Evolutionary conservation across 306 rosid species (phyloP).

Genomic region (Vigna hirtella): DNA sequence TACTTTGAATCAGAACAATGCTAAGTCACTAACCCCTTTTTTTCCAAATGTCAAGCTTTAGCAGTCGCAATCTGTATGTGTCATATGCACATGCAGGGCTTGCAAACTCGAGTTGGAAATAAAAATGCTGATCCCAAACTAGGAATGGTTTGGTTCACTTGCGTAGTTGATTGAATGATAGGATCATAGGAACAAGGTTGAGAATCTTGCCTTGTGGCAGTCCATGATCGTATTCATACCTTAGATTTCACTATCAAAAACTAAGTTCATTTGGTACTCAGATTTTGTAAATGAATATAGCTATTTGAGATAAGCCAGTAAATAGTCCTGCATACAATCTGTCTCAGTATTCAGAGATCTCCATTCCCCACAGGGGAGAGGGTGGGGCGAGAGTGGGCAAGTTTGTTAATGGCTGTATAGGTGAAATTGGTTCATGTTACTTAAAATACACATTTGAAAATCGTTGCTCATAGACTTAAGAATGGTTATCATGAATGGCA

Average conservation of each 20-base stretch:
- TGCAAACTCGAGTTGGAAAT: constrained; percentile 23
- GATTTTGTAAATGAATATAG: constrained; percentile 5
- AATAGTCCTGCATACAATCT: constrained; percentile 10
- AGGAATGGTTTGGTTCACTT: constrained; percentile 3
- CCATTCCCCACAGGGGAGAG: constrained; percentile 1
- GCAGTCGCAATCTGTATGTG: constrained; percentile 11
- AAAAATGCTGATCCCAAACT: background rate
- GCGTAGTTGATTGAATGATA: constrained; percentile 19
- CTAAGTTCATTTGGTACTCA: constrained; percentile 10
- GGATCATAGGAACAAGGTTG: background rate
- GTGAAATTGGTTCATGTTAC: constrained; percentile 26
- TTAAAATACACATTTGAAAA: constrained; percentile 23
- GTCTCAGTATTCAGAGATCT: background rate
- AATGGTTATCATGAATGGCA: constrained; percentile 35
- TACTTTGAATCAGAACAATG: background rate
- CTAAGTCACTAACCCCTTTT: background rate
- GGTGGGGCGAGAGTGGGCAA: background rate
- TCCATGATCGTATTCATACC: background rate
- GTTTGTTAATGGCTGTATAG: background rate
- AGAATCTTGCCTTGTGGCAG: constrained; percentile 3
- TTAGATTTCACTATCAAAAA: background rate
- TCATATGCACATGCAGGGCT: background rate
- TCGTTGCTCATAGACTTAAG: constrained; percentile 11
- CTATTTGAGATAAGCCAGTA: constrained; percentile 15
- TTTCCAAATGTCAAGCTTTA: constrained; percentile 25